Conservation (phyloP, 345 rosid species). For the Ceriops zippeliana region DNA sequence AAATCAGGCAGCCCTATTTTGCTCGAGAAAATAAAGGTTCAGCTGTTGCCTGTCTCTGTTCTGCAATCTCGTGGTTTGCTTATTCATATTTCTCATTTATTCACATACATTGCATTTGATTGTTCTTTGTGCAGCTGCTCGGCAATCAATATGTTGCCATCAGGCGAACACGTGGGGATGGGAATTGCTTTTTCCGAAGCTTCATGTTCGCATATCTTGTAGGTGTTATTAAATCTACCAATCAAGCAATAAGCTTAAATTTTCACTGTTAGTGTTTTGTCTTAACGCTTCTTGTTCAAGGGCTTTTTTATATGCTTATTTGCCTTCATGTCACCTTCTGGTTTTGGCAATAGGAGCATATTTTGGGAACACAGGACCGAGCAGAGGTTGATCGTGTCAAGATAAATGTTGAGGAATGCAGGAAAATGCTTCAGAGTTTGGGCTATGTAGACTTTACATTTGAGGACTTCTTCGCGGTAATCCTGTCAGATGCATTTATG, state of each 20-base stretch:
- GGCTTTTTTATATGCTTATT: neutral
- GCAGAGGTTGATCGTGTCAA: conserved; percentile 84
- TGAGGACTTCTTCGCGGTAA: conserved; percentile 97
- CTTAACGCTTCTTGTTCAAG: conserved; percentile 13
- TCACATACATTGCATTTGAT: neutral
- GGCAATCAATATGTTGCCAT: conserved; percentile 64
- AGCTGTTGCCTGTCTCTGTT: neutral
- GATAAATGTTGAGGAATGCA: conserved; percentile 77
- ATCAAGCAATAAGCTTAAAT: neutral
- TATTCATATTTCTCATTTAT: neutral
- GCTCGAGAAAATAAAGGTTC: conserved; percentile 90
- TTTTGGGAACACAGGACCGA: conserved; percentile 72
- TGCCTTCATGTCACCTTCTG: neutral
- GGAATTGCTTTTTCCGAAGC: conserved; percentile 95
- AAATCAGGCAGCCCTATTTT: conserved; percentile 83
- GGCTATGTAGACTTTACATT: conserved; percentile 91
- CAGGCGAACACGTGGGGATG: conserved; percentile 94
- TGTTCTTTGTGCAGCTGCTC: conserved; percentile 49
- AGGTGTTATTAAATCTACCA: conserved; percentile 20
- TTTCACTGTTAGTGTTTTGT: neutral
- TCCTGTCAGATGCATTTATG: neutral
- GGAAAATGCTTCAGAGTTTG: conserved; percentile 84
- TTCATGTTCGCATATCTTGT: conserved; percentile 97
- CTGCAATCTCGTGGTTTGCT: conserved; percentile 2
- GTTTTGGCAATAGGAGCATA: conserved; percentile 61